These are phyloP conservation scores for Vachellia pachyceras DNA, from an alignment of 306 rosid species.

Conservation along the genomic window DNA sequence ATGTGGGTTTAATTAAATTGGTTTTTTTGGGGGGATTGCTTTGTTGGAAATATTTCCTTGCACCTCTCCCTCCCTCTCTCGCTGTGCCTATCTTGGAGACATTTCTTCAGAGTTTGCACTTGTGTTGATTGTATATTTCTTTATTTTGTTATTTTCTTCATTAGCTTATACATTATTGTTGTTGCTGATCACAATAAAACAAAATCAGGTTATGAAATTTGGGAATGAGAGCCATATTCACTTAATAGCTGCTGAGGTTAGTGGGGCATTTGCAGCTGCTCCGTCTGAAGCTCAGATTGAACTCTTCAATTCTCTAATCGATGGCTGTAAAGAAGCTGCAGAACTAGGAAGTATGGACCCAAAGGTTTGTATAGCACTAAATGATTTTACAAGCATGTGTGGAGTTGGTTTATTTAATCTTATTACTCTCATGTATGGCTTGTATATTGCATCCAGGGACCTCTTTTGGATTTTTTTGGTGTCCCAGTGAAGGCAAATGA, in stretches of 20 bases:
- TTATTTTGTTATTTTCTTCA: slow-evolving; percentile 21
- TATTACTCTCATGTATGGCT: slow-evolving; percentile 27
- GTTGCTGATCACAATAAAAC: slow-evolving; percentile 29
- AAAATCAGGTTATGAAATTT: slow-evolving; percentile 83
- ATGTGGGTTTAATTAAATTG: background rate
- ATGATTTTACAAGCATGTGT: slow-evolving; percentile 9
- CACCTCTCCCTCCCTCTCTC: background rate
- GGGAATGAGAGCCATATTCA: slow-evolving; percentile 89
- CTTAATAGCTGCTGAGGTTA: slow-evolving; percentile 80
- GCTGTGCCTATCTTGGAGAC: background rate
- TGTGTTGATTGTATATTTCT: slow-evolving; percentile 31
- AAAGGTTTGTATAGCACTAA: slow-evolving; percentile 65
- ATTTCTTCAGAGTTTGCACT: slow-evolving; percentile 8
- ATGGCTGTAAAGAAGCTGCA: slow-evolving; percentile 87
- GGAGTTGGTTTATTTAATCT: slow-evolving; percentile 33
- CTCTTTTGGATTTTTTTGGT: slow-evolving; percentile 94
- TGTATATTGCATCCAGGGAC: slow-evolving; percentile 74
- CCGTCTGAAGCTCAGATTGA: slow-evolving; percentile 72
- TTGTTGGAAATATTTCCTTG: background rate
- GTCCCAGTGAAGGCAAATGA: slow-evolving; percentile 95
- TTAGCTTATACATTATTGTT: slow-evolving; percentile 17
- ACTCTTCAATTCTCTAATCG: slow-evolving; percentile 79
- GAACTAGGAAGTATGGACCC: slow-evolving; percentile 78
- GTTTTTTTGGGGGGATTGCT: background rate
- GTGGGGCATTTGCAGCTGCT: slow-evolving; percentile 81